phyloP scores from a whole-genome alignment of 2,329 filamentous ascomycete species.

The Aspergillus pseudoterreus region DNA sequence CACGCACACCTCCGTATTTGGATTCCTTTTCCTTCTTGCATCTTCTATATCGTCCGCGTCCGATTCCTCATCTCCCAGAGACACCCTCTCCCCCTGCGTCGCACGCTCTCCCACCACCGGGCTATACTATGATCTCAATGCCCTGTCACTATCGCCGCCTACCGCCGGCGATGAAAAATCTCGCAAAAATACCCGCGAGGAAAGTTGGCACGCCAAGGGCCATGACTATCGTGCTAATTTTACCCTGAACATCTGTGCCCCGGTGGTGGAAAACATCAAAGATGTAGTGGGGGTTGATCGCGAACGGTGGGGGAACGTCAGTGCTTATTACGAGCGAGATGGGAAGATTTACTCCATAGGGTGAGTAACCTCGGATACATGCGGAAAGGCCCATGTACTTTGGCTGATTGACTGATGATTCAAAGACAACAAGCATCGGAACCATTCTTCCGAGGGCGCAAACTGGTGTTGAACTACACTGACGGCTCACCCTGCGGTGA shows the following conservation, averaged over 20 bases:
- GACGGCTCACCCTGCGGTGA: conserved; percentile 67
- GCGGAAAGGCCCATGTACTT: not conserved
- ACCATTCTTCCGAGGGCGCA: conserved; percentile 48
- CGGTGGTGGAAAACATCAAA: conserved; percentile 45
- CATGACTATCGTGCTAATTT: conserved; percentile 51
- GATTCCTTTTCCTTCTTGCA: conserved; percentile 31
- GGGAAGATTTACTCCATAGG: conserved; percentile 46
- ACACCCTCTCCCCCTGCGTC: conserved; percentile 56
- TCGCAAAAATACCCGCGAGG: conserved; percentile 34
- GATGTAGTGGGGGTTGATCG: conserved; percentile 45
- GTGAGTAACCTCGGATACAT: conserved; percentile 25
- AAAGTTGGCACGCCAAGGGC: conserved; percentile 48
- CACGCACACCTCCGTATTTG: conserved; percentile 22
- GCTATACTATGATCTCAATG: conserved; percentile 61
- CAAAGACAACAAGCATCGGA: conserved; percentile 43
- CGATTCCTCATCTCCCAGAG: conserved; percentile 38
- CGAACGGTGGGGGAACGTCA: conserved; percentile 44
- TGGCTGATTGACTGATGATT: conserved; percentile 1
- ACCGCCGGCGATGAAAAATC: conserved; percentile 37
- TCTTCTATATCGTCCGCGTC: conserved; percentile 32
- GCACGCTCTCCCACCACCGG: conserved; percentile 58
- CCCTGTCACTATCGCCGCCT: conserved; percentile 52
- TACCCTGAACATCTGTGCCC: conserved; percentile 49
- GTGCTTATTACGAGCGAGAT: conserved; percentile 46
- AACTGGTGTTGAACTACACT: conserved; percentile 73